Conservation (phyloP, 768 basidiomycete species). For the Mycena venus region DNA sequence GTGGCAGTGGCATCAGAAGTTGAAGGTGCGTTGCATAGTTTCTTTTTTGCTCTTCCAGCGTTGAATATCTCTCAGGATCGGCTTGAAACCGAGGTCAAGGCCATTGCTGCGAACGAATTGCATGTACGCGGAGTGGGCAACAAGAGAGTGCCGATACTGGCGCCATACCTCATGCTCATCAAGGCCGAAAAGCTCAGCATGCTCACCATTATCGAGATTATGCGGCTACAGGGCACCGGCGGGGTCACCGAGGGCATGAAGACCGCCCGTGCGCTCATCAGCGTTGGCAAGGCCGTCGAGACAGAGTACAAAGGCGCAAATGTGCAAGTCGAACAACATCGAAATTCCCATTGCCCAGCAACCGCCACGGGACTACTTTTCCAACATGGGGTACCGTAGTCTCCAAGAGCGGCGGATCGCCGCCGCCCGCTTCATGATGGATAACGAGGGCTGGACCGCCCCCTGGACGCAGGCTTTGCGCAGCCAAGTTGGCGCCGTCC, state of each 20-base stretch:
- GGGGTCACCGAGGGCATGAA: slow-evolving; percentile 92
- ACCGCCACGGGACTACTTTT: slow-evolving; percentile 63
- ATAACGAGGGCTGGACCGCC: slow-evolving; percentile 80
- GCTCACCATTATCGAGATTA: slow-evolving; percentile 90
- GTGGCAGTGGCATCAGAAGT: slow-evolving; percentile 85
- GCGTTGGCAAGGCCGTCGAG: slow-evolving; percentile 89
- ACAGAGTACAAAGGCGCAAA: slow-evolving; percentile 90
- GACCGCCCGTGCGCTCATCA: slow-evolving; percentile 83
- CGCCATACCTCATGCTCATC: slow-evolving; percentile 83
- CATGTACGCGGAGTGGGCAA: neutral
- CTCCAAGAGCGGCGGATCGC: slow-evolving; percentile 75
- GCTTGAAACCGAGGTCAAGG: slow-evolving; percentile 64
- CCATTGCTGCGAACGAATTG: slow-evolving; percentile 56
- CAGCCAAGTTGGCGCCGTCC: slow-evolving; percentile 83
- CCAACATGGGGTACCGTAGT: slow-evolving; percentile 69
- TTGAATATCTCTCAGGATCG: slow-evolving; percentile 37
- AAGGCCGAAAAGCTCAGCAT: slow-evolving; percentile 85
- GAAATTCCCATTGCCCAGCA: slow-evolving; percentile 52
- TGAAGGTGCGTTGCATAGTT: slow-evolving; percentile 47
- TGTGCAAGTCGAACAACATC: slow-evolving; percentile 77
- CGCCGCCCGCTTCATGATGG: slow-evolving; percentile 73
- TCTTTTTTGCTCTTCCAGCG: neutral
- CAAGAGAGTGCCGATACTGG: slow-evolving; percentile 46
- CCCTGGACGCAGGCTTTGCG: slow-evolving; percentile 87
- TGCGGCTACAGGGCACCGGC: slow-evolving; percentile 83